Evolutionary conservation across 2,329 filamentous ascomycete genomes (phyloP).

Genomic region (Septoria petroselini): DNA sequence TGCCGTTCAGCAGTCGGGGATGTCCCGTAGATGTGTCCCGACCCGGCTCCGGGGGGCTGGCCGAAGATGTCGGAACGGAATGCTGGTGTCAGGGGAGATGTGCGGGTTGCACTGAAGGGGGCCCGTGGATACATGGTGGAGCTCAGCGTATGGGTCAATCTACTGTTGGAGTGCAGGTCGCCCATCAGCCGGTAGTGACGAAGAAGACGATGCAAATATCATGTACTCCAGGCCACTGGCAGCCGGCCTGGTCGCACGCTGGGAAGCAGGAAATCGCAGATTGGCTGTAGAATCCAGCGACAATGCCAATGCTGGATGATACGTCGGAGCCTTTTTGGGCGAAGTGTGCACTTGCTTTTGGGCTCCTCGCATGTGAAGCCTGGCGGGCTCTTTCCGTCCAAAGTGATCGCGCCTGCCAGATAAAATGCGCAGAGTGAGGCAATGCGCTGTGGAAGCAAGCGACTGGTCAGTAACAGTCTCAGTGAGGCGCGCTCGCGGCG

Average conservation of each 20-base stretch:
- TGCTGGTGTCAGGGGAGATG: slow-evolving; percentile 25
- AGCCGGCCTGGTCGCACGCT: neutral
- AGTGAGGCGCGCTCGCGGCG: neutral
- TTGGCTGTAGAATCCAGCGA: too few species aligned
- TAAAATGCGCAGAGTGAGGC: too few species aligned
- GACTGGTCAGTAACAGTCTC: neutral
- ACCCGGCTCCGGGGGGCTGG: slow-evolving; percentile 20
- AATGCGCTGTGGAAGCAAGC: neutral
- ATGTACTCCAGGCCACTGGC: slow-evolving; percentile 2
- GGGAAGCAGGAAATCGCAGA: too few species aligned
- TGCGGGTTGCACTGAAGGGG: slow-evolving; percentile 19
- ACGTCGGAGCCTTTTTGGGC: too few species aligned
- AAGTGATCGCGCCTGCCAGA: too few species aligned
- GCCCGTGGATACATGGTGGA: slow-evolving; percentile 25
- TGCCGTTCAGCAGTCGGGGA: slow-evolving; percentile 44
- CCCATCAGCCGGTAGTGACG: slow-evolving; percentile 20
- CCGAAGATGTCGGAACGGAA: slow-evolving; percentile 41
- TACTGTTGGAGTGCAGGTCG: slow-evolving; percentile 20
- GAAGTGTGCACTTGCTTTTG: too few species aligned
- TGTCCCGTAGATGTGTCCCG: slow-evolving; percentile 41
- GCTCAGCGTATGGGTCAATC: slow-evolving; percentile 14
- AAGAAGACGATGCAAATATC: neutral
- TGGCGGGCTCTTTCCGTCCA: too few species aligned
- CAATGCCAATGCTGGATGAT: too few species aligned
- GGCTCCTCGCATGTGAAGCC: too few species aligned